These are phyloP conservation scores for Kwoniella europaea DNA, from an alignment of 768 basidiomycete genomes.

Conservation along the genomic window DNA sequence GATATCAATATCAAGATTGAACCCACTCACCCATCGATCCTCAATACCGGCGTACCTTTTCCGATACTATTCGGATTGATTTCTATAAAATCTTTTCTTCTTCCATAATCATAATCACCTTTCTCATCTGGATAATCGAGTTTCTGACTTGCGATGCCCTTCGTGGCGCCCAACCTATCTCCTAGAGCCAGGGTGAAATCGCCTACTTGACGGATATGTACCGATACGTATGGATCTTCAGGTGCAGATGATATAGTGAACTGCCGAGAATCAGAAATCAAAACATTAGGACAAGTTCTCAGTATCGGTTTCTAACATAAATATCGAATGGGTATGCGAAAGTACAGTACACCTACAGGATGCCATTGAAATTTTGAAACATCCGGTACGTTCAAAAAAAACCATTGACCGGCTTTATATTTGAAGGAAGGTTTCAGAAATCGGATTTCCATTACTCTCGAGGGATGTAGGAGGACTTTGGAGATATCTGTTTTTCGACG, in stretches of 20 bases:
- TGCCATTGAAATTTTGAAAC: conserved; percentile 88
- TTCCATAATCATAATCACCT: conserved; percentile 66
- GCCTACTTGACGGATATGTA: conserved; percentile 86
- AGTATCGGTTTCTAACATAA: neutral
- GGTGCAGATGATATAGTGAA: conserved; percentile 96
- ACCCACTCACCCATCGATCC: conserved; percentile 46
- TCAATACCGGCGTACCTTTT: conserved; percentile 39
- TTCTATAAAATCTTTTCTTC: conserved; percentile 72
- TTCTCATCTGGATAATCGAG: conserved; percentile 72
- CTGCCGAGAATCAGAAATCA: conserved; percentile 59
- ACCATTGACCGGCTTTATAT: conserved; percentile 65
- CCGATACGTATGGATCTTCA: conserved; percentile 87
- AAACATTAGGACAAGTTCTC: neutral
- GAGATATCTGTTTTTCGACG: conserved; percentile 76
- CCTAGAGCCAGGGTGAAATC: conserved; percentile 68
- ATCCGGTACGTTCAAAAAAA: conserved; percentile 64
- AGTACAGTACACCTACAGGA: conserved; percentile 69
- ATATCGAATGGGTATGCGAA: neutral
- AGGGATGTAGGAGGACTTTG: conserved; percentile 86
- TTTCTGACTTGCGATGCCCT: conserved; percentile 56
- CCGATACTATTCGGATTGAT: conserved; percentile 63
- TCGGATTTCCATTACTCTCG: conserved; percentile 89
- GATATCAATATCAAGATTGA: neutral
- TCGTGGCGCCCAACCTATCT: conserved; percentile 70
- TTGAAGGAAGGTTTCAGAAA: conserved; percentile 90